A percentile compares a stretch with the other conserved stretches of the same genome.
phyloP scores from a whole-genome alignment of 768 basidiomycete species.

The Tylopilus felleus region DNA sequence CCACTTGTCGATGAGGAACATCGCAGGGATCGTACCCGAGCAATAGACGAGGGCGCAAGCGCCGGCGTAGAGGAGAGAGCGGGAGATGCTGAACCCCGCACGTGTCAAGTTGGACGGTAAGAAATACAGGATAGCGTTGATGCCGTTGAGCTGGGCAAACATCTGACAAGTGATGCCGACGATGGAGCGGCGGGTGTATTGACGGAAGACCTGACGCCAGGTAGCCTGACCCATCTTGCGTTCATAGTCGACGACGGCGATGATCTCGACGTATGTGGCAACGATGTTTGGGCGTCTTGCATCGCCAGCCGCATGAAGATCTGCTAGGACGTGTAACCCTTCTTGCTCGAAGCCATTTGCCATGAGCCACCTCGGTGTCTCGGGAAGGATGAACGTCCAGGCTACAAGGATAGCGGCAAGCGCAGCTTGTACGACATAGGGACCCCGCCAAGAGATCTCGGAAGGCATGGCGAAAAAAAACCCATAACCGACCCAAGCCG shows the following conservation, averaged over 20 bases:
- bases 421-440: slow-evolving; percentile 51
- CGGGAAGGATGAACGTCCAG: slow-evolving; percentile 49
- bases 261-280: slow-evolving; percentile 44
- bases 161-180: slow-evolving; percentile 55
- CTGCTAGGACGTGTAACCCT: slow-evolving; percentile 51
- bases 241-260: slow-evolving; percentile 39
- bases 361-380: slow-evolving; percentile 54
- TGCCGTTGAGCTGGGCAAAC: slow-evolving; percentile 54
- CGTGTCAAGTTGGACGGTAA: slow-evolving; percentile 51
- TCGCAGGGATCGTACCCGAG: slow-evolving; percentile 48
- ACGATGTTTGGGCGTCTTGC: slow-evolving; percentile 39
- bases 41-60: slow-evolving; percentile 48
- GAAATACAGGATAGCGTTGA: slow-evolving; percentile 57
- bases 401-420: slow-evolving; percentile 45
- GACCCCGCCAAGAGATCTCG: slow-evolving; percentile 54
- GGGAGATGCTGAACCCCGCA: slow-evolving; percentile 44
- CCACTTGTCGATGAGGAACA: slow-evolving; percentile 51
- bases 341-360: slow-evolving; percentile 50
- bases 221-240: slow-evolving; percentile 38
- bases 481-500: slow-evolving; percentile 47
- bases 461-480: slow-evolving; percentile 46
- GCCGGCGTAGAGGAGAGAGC: slow-evolving; percentile 44
- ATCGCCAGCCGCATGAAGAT: slow-evolving; percentile 53
- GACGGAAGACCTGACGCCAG: slow-evolving; percentile 49
- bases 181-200: slow-evolving; percentile 46